Percentiles rank a stretch among this genome's conserved stretches.
Evolutionary conservation across 2,329 filamentous ascomycete genomes (phyloP).

Genomic region (Fusarium begoniae): DNA sequence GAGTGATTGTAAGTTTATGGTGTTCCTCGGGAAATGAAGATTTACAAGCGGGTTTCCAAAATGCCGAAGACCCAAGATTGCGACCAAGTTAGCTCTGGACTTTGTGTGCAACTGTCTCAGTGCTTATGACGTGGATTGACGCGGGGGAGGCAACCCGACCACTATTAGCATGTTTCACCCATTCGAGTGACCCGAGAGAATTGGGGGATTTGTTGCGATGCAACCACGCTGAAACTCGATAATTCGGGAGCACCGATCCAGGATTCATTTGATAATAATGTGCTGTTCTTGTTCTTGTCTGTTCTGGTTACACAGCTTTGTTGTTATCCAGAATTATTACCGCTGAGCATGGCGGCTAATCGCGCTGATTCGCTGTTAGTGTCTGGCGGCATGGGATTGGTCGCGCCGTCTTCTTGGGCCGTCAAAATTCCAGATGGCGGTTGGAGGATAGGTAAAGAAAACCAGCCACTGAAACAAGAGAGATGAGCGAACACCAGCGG

Average conservation of each 20-base stretch:
- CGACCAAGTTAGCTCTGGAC: background rate
- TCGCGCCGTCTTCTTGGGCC: conserved; percentile 18
- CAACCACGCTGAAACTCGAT: conserved; percentile 37
- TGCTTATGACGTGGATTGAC: conserved; percentile 34
- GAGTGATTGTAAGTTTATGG: background rate
- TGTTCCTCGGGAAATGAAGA: conserved; percentile 27
- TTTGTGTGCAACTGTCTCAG: conserved; percentile 1
- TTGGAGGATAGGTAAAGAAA: conserved; percentile 28
- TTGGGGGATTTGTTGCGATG: conserved; percentile 32
- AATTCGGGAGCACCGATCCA: conserved; percentile 18
- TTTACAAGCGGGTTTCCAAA: conserved; percentile 17
- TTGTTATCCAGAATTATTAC: conserved; percentile 17
- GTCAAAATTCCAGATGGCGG: conserved; percentile 34
- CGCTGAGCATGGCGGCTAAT: conserved; percentile 32
- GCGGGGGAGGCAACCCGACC: conserved; percentile 34
- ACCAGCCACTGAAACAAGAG: conserved; percentile 26
- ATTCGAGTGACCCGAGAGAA: conserved; percentile 1
- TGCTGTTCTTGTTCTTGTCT: background rate
- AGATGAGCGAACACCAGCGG: conserved; percentile 8
- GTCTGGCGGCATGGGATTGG: conserved; percentile 31
- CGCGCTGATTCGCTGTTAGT: conserved; percentile 6
- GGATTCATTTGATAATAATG: conserved; percentile 9
- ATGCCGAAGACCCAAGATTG: conserved; percentile 8
- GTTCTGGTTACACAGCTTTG: conserved; percentile 1
- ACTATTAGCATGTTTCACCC: conserved; percentile 39